Conservation (phyloP, 768 basidiomycete genomes). For the Trametopsis cervina region DNA sequence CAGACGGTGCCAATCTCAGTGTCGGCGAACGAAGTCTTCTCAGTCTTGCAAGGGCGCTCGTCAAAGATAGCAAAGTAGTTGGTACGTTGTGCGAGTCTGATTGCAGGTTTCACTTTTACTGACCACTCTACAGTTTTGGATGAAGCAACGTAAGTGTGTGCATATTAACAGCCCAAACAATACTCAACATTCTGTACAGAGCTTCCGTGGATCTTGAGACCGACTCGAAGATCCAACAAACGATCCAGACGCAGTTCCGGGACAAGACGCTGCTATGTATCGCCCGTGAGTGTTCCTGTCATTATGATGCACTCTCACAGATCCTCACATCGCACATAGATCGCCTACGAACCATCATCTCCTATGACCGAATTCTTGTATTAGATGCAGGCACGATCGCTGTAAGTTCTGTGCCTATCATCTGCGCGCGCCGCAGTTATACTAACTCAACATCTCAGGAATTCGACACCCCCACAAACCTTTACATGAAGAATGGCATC, state of each 20-base stretch:
- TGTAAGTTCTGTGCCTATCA: slow-evolving; percentile 24
- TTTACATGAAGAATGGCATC: slow-evolving; percentile 41
- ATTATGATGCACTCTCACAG: not conserved
- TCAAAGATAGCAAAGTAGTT: slow-evolving; percentile 42
- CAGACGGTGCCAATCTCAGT: slow-evolving; percentile 46
- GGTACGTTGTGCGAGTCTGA: slow-evolving; percentile 15
- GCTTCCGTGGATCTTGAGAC: slow-evolving; percentile 40
- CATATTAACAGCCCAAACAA: not conserved
- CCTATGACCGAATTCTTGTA: slow-evolving; percentile 65
- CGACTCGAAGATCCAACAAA: slow-evolving; percentile 46
- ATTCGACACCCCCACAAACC: slow-evolving; percentile 43
- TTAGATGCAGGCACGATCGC: slow-evolving; percentile 56
- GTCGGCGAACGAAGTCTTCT: slow-evolving; percentile 42
- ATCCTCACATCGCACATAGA: slow-evolving; percentile 18
- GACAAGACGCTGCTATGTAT: slow-evolving; percentile 48
- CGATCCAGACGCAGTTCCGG: slow-evolving; percentile 35
- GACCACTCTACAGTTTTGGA: slow-evolving; percentile 31
- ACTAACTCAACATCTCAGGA: slow-evolving; percentile 24
- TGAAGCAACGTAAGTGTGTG: slow-evolving; percentile 33
- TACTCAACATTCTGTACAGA: slow-evolving; percentile 14
- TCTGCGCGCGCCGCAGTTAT: not conserved
- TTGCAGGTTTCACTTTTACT: too few species aligned
- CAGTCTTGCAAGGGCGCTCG: slow-evolving; percentile 46
- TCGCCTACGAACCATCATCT: slow-evolving; percentile 46
- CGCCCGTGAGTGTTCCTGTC: slow-evolving; percentile 25